Base-by-base conservation (phyloP, 1,284 basidiomycete species). In the Neonothopanus nambi region DNA sequence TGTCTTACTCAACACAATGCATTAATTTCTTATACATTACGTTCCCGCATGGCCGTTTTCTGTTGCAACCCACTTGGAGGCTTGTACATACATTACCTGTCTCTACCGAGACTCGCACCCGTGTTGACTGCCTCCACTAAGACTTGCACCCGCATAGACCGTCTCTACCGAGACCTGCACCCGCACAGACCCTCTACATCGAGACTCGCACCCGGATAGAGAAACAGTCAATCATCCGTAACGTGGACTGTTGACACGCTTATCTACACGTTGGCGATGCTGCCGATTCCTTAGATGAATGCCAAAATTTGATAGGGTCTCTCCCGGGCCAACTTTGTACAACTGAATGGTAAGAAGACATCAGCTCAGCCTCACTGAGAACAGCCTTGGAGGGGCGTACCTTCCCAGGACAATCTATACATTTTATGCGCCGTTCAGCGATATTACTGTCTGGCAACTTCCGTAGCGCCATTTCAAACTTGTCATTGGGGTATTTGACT, bases 321-420 rank as follows among this genome's bases (percentile, higher is more conserved):
- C 87, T n/a, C 82, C 90, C 3, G 93, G 93, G 24, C 96, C 96
- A 26, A 93, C 87, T 60, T 90, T 95, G 77, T 98, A 99, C 53
- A 98, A 73, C 87, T 95, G 57, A 52, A 21, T 21, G 18, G 39
- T 13, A 48, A 48, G 43, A 43, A 44, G 47, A 44, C 44, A 59
- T 33, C 4, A 33, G 30, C 30, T 33, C n/a, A 33, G 2, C 20
- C 13, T 40, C 28, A 39, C 52, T 28, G 36, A 46, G 6, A 35
- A 23, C 8, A 54, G 13, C 15, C 42, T 9, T n/a, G 26, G 42
- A 26, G 30, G 39, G n/a, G 17, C 13, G 12, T 20, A 93, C 93
- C 80, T 95, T 95, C 65, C 92, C 93, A 59, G 93, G 93, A 70
- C 96, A 98, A 69, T 98, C 96, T 56, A 88, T 67, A 70, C 96